Evolutionary conservation across 2,329 filamentous ascomycete genomes (phyloP), one percentile per base, ranked within the genome.

Genomic region (Bipolaris cookei): DNA sequence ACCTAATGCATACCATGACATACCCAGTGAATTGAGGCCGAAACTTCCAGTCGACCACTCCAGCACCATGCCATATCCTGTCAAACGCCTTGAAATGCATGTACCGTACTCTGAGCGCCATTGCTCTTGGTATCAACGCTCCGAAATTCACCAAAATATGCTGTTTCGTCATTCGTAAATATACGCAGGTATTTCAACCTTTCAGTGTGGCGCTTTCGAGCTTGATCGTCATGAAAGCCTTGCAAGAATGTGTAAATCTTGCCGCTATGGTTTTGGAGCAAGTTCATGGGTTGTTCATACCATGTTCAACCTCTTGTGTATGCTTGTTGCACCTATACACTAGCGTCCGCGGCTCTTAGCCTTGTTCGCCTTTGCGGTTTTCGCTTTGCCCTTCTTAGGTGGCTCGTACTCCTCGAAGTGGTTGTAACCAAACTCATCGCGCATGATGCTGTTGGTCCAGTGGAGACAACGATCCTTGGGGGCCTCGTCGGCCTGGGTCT

Each of bases 371-470:
- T 72, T 74, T 14, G 62, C 68, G 34, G 65, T 64, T 48, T 67
- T 77, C 53, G 77, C 77, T 65, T 81, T 83, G 47, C 77, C 76
- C 53, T 79, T 77, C 56, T 70, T 73, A 23, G 82, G 81, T 28
- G 82, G 81, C 53, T 84, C 81, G 54, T 76, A 76, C 48, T 76
- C 72, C 58, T 89, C 86, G 16, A 81, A 80, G 69, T 89, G 87
- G 37, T 83, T 79, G 73, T 88, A 83, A 2, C 86, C 86, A 43
- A 83, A 71, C 48, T 87, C 81, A 2, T 81, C 77, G 6, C 87
- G 64, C 34, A 87, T 87, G 51, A 83, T 85, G 14, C 78, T 82
- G 68, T 91, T 91, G 56, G 79, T 82, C 89, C 89, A 91, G 32
- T 79, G 79, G 43, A 90, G 76, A 69, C 88, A 90, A 49, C 85